A percentile compares a stretch with the other conserved stretches of the same genome.
Evolutionary conservation across 768 basidiomycete genomes (phyloP).

Genomic region (Paxillus rubicundulus): DNA sequence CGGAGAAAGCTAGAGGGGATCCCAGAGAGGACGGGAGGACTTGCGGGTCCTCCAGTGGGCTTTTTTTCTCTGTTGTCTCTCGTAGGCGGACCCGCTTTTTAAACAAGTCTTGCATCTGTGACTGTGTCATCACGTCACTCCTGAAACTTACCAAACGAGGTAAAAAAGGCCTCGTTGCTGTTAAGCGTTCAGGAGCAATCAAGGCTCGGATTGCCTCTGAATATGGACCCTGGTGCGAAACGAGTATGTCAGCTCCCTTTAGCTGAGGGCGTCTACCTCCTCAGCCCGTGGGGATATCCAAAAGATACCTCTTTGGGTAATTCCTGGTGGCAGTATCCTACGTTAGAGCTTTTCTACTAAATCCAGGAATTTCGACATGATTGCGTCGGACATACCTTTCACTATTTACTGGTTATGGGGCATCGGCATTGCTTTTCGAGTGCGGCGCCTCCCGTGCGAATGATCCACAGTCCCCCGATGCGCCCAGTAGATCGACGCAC

Average conservation of each 20-base stretch:
- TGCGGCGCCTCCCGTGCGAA: neutral
- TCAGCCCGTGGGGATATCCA: neutral
- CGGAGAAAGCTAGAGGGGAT: neutral
- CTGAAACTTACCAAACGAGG: constrained; percentile 27
- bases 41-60: constrained; percentile 8
- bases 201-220: constrained; percentile 25
- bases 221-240: constrained; percentile 28
- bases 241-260: constrained; percentile 28
- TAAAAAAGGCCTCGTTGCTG: constrained; percentile 21
- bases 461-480: neutral
- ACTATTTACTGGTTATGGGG: constrained; percentile 23
- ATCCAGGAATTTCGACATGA: constrained; percentile 19
- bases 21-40: neutral
- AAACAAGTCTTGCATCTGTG: constrained; percentile 10
- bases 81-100: constrained; percentile 27
- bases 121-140: constrained; percentile 13
- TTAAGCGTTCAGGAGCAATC: constrained; percentile 8
- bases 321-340: constrained; percentile 18
- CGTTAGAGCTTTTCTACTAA: constrained; percentile 7
- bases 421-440: constrained; percentile 3
- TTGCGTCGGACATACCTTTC: constrained; percentile 15
- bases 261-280: constrained; percentile 4
- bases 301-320: constrained; percentile 25
- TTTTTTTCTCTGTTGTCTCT: constrained; percentile 4
- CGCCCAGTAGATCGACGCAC: neutral